Base-by-base conservation (phyloP, 345 rosid genomes). In the Pseudoturritis turrita region DNA sequence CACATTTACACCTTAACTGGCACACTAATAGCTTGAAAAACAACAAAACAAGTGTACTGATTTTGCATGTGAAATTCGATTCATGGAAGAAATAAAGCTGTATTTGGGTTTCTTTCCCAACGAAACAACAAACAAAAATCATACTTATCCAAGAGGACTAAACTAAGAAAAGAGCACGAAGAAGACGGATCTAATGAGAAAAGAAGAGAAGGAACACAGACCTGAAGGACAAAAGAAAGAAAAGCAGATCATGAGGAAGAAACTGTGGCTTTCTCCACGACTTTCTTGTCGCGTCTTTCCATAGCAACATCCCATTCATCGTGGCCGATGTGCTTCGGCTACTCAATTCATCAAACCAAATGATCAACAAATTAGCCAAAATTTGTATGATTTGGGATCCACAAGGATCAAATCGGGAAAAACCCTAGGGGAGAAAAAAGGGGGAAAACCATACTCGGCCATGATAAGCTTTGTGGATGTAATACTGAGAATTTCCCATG, bases 261-360 rank as follows among this genome's bases (percentile, higher is more conserved):
- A 46, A 66, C 54, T 5, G 84, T 23, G 15, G 74, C 70, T 68
- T 83, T 77, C 53, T 88, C 94, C 5, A 68, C n/a, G 81, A 94
- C 89, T 84, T 87, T 88, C 81, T 89, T 87, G 77, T 94, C 98
- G 78, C 98, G 87, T 78, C 96, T 79, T 67, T 94, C 98, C 97
- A 94, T 88, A 68, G 93, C 92, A 37, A 88, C 92, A 49, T 91
- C 96, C 98, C 98, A 94, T 84, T 83, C 73, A 74, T 94, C 97
- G 71, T 83, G 87, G 0, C 98, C 97, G 54, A 91, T 82, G 77
- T 94, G 97, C 86, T 94, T 93, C 2, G 98, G 97, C 96, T 88
- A 79, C 60, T 5, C 63, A 59, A 68, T 66, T 47, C 44, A 66
- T 66, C 47, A 40, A 45, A 67, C 1, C 19, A 66, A 13, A 53